A percentile compares a stretch with the other conserved stretches of the same genome.
These are phyloP conservation scores for Podospora comata DNA, from an alignment of 495 filamentous ascomycete species.

Conservation along the genomic window DNA sequence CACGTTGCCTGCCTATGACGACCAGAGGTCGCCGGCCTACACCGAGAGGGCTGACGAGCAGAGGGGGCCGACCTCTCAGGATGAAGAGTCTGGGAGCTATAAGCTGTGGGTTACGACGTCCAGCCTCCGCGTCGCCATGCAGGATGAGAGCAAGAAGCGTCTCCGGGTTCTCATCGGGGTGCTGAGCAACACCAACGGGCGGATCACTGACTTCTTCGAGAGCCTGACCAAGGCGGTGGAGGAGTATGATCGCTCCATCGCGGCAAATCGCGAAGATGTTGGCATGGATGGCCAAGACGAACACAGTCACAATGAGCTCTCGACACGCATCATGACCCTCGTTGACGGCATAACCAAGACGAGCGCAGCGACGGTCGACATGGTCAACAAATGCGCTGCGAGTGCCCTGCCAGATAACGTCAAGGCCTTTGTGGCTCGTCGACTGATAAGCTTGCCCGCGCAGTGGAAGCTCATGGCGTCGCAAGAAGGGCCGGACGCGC, in stretches of 20 bases:
- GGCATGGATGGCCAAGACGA: conserved; percentile 23
- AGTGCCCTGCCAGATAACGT: conserved; percentile 84
- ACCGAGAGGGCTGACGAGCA: conserved; percentile 45
- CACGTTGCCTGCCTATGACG: conserved; percentile 76
- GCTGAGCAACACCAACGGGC: conserved; percentile 72
- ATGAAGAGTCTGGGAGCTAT: conserved; percentile 53
- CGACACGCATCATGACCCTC: conserved; percentile 63
- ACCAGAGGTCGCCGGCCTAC: conserved; percentile 68
- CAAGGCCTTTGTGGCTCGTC: conserved; percentile 67
- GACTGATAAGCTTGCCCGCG: conserved; percentile 74
- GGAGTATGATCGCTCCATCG: conserved; percentile 61
- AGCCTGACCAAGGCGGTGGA: conserved; percentile 68
- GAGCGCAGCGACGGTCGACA: conserved; percentile 69
- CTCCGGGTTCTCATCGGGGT: conserved; percentile 74
- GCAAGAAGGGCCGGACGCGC: conserved; percentile 46
- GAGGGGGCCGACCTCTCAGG: conserved; percentile 17
- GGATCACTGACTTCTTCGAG: conserved; percentile 64
- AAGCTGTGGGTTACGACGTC: conserved; percentile 77
- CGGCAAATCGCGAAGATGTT: conserved; percentile 22
- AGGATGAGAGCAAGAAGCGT: conserved; percentile 71
- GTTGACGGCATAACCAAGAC: conserved; percentile 71
- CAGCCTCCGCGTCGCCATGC: conserved; percentile 81
- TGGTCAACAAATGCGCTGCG: conserved; percentile 79
- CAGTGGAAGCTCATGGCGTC: conserved; percentile 60
- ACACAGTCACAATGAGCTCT: conserved; percentile 41